Base-by-base conservation (phyloP, 148 eudicot species). In the Talinum fruticosum region DNA sequence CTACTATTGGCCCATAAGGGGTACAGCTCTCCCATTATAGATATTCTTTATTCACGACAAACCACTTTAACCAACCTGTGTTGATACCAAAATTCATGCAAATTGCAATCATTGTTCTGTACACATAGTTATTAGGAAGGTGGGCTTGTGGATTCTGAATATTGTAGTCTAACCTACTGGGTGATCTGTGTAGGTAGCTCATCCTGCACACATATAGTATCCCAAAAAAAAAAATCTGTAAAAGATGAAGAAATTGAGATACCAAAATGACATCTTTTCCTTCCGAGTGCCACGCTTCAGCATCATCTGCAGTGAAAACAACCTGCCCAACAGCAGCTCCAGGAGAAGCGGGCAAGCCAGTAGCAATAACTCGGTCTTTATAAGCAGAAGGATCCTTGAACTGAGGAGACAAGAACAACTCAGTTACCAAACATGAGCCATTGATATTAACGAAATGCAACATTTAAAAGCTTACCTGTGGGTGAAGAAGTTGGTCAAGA, bases 271-370 rank as follows among this genome's bases (percentile, higher is more conserved):
- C 90, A 81, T 84, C 90, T 76, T 91, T 96, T 72, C 99, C 99
- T 85, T 96, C 97, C 10, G 99, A 86, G 75, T 93, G 99, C 95
- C 88, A 96, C 64, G 87, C 82, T 88, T 96, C 98, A 62, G 99
- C 99, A 78, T 93, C 98, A 8, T 93, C 97, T 73, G 97, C 85
- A 75, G 83, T 90, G 83, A 96, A 96, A 44, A 93, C 97, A 54
- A 93, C 82, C 80, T 96, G 99, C 30, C 99, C 99, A 29, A 96
- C 90, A 71, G 99, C 99, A 77, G 99, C 99, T 75, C 99, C 98
- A 37, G 99, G 99, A 70, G 99, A 96, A 71, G 99, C 97, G 15
- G 99, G 98, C 75, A 96, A 84, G 35, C 99, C 99, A 34, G 49
- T 84, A 24, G 95, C 92, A 75, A 96, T 79, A 54, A 96, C 97